Conservation (phyloP, 176 grass and related monocot genomes). For the Chloris gayana region DNA sequence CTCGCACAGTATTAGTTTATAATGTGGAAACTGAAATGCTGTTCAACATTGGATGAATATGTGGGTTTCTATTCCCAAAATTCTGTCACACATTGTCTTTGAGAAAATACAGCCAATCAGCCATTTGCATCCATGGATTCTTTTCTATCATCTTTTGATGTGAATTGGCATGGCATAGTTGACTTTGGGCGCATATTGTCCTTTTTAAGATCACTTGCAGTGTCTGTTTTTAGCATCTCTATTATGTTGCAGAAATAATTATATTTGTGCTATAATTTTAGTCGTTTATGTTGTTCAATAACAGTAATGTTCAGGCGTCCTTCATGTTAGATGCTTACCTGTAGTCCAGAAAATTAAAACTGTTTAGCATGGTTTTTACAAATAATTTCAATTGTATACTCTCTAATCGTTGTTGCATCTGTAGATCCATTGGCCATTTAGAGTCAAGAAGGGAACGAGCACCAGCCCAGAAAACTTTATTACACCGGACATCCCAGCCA, state of each 20-base stretch:
- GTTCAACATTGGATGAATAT: not conserved
- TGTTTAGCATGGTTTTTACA: not conserved
- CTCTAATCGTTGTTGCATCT: not conserved
- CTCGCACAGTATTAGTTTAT: not conserved
- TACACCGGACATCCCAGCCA: conserved; percentile 61
- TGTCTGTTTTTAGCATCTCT: not conserved
- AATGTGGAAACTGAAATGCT: not conserved
- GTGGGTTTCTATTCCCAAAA: not conserved
- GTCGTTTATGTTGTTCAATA: not conserved
- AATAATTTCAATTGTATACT: not conserved
- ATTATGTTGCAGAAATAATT: not conserved
- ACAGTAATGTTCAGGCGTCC: not conserved
- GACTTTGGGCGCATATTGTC: not conserved
- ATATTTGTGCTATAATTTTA: not conserved
- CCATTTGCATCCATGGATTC: not conserved
- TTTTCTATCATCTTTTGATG: not conserved
- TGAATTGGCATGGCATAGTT: not conserved
- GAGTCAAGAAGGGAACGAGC: conserved; percentile 63
- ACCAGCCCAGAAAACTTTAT: conserved; percentile 59
- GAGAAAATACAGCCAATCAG: not conserved
- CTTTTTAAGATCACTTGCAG: not conserved
- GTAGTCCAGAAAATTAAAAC: not conserved
- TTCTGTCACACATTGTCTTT: not conserved
- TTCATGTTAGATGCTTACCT: not conserved
- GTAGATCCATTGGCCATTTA: conserved; percentile 88